These are phyloP conservation scores for Astrothelium subdiscretum DNA, from an alignment of 495 filamentous ascomycete genomes.

Conservation along the genomic window DNA sequence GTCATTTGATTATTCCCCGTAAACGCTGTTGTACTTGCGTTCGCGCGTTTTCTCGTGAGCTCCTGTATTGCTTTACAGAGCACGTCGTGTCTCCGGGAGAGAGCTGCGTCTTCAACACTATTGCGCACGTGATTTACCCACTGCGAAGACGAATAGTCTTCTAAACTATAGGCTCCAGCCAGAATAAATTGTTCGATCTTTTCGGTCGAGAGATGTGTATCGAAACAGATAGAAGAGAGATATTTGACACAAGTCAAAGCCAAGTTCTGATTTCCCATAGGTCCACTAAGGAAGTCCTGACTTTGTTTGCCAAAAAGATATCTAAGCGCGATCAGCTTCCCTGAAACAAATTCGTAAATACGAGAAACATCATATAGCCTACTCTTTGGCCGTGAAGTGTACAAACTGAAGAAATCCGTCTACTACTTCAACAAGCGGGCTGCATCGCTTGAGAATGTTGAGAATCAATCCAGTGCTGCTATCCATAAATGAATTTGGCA, in stretches of 20 bases:
- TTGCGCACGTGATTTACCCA: not conserved
- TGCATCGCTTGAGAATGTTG: not conserved
- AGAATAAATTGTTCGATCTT: not conserved
- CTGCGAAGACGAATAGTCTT: not conserved
- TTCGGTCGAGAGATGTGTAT: not conserved
- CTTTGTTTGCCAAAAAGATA: not conserved
- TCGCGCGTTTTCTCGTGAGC: not conserved
- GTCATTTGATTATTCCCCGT: not conserved
- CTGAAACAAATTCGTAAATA: not conserved
- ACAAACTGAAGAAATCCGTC: not conserved
- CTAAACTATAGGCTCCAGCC: not conserved
- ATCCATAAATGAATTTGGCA: no score
- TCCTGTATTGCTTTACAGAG: not conserved
- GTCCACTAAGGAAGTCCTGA: not conserved
- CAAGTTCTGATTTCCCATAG: not conserved
- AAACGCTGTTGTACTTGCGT: not conserved
- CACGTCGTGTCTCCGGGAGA: not conserved
- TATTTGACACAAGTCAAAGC: not conserved
- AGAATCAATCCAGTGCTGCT: not conserved
- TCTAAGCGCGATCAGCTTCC: not conserved
- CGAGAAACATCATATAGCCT: not conserved
- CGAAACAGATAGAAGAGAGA: not conserved
- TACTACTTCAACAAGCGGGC: not conserved
- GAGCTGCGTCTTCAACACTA: not conserved
- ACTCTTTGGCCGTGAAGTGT: slow-evolving; percentile 6